These are phyloP conservation scores for Taphrina flavorubra DNA, from an alignment of 1,139 yeast genomes.

Conservation along the genomic window DNA sequence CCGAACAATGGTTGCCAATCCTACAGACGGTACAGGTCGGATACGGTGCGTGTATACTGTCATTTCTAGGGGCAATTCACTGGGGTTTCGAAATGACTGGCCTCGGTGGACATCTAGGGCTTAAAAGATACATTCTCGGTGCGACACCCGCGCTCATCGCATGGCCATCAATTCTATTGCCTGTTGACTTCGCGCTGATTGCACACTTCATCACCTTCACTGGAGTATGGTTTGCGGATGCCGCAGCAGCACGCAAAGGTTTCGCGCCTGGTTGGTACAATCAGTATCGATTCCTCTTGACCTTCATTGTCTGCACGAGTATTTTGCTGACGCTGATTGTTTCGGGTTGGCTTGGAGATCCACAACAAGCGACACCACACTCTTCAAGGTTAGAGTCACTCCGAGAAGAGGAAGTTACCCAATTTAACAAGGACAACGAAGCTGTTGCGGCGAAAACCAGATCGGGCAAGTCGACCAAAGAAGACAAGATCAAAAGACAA, in stretches of 20 bases:
- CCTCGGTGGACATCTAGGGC: slow-evolving; percentile 34
- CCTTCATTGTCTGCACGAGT: slow-evolving; percentile 39
- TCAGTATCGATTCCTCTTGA: slow-evolving; percentile 40
- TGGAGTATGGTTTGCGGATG: slow-evolving; percentile 39
- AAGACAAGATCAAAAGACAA: slow-evolving; percentile 34
- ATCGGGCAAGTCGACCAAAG: slow-evolving; percentile 14
- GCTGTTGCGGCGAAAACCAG: slow-evolving; percentile 29
- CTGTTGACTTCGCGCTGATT: slow-evolving; percentile 34
- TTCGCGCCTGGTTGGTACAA: slow-evolving; percentile 41
- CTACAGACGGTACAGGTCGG: slow-evolving; percentile 42
- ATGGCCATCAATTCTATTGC: slow-evolving; percentile 41
- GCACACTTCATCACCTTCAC: slow-evolving; percentile 41
- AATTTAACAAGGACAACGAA: slow-evolving; percentile 29
- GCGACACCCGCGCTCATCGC: slow-evolving; percentile 40
- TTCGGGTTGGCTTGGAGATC: slow-evolving; percentile 41
- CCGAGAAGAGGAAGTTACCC: slow-evolving; percentile 31
- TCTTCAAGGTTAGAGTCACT: slow-evolving; percentile 24
- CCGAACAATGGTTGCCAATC: slow-evolving; percentile 31
- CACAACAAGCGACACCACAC: slow-evolving; percentile 37
- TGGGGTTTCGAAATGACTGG: slow-evolving; percentile 42
- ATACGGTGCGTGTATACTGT: slow-evolving; percentile 40
- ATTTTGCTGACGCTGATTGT: slow-evolving; percentile 39
- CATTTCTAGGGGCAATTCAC: slow-evolving; percentile 41
- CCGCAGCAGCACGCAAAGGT: slow-evolving; percentile 38
- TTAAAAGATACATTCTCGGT: slow-evolving; percentile 29